A percentile compares a stretch with the other conserved stretches of the same genome.
phyloP scores from a whole-genome alignment of 2,329 filamentous ascomycete species.

The Penicillium sp. region DNA sequence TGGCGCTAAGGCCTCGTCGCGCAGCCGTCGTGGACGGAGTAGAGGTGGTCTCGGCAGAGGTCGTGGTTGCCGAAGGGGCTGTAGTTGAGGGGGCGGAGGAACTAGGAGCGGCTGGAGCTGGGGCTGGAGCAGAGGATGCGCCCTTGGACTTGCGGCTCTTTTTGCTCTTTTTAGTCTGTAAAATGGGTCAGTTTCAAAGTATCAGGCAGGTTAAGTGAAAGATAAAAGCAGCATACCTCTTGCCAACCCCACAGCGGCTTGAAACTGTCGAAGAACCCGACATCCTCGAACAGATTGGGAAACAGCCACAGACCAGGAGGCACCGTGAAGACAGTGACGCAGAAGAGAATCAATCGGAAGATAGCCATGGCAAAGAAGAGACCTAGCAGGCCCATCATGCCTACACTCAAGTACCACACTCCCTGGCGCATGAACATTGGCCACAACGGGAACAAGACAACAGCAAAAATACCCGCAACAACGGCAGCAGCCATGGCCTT shows the following conservation, averaged over 20 bases:
- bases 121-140: not conserved
- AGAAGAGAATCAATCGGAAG: constrained; percentile 91
- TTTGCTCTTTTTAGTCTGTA: constrained; percentile 41
- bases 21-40: constrained; percentile 28
- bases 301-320: constrained; percentile 95
- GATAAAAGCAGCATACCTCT: constrained; percentile 59
- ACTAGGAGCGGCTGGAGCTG: constrained; percentile 4
- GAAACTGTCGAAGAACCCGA: constrained; percentile 97
- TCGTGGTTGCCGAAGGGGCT: constrained; percentile 33
- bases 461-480: constrained; percentile 74
- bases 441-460: constrained; percentile 96
- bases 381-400: constrained; percentile 80
- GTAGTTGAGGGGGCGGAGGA: constrained; percentile 8
- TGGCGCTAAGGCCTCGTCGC: constrained; percentile 42
- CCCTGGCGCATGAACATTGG: constrained; percentile 84
- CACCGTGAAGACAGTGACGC: constrained; percentile 78
- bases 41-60: constrained; percentile 36
- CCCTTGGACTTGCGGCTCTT: constrained; percentile 32
- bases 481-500: constrained; percentile 86
- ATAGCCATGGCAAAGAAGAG: constrained; percentile 98
- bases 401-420: constrained; percentile 97
- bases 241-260: constrained; percentile 97
- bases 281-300: constrained; percentile 96
- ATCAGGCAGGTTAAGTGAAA: not conserved
- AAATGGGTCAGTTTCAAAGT: constrained; percentile 3